Base-by-base conservation (phyloP, 2,329 filamentous ascomycete species). In the Lasiodiplodia hormozganensis region DNA sequence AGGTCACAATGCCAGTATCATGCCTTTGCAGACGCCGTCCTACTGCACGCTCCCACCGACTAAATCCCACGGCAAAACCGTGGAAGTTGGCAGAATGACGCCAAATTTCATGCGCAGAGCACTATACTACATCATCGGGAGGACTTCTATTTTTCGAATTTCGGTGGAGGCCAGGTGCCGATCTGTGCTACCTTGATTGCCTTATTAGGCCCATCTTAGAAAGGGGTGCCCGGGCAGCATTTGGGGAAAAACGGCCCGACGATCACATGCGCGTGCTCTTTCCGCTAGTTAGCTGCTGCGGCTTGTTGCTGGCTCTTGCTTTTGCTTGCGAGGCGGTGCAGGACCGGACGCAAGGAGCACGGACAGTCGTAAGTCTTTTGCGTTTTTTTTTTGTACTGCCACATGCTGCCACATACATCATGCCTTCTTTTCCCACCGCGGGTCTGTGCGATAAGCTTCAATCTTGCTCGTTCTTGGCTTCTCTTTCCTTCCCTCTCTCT, bases 331-430 rank as follows among this genome's bases (percentile, higher is more conserved):
- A 23, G 58, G 40, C 16, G 40, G 40, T 49, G 38, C 40, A 43
- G 14, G 7, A 11, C 16, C n/a, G 11, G 21, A 62, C 34, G 58
- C 58, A 62, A 62, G 58, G 43, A n/a, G 58, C 40, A 62, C 58
- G 40, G 40, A 34, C 34, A 36, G n/a, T 16, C 25, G 7, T 47
- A 8, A 12, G 52, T 34, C 31, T 34, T 38, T 14, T 40, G 31
- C 4, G 7, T 5, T 28, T 28, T 25, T 28, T 25, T 28, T 28
- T 51, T 62, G 58, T 62, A 62, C 58, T 62, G 58, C 58, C 58
- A 57, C 54, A 38, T 62, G 49, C 58, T 62, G 58, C 58, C 58
- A 57, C 54, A 38, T 31, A 47, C 43, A 47, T 47, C 43, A 34
- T 38, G 25, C 54, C 21, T 28, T 23, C 18, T 36, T 34, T 10